Conservation (phyloP, 1,284 basidiomycete species). For the Rhodotorula sp. region DNA sequence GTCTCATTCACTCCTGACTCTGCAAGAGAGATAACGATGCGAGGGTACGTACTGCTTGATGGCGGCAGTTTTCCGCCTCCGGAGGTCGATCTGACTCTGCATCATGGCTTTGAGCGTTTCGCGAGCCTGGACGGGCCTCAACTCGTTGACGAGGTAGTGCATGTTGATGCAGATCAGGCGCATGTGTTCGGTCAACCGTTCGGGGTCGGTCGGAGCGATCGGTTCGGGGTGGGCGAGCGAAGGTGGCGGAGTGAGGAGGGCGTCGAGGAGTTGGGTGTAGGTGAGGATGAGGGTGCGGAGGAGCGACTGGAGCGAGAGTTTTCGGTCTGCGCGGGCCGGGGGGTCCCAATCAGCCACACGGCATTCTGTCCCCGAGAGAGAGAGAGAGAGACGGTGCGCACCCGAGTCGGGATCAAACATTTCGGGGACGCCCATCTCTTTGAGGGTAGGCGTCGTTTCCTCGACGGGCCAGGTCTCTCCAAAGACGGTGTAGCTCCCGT, state of each 20-base stretch:
- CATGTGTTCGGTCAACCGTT: constrained; percentile 45
- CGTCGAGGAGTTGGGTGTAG: constrained; percentile 45
- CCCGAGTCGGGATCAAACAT: constrained; percentile 35
- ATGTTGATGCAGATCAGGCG: constrained; percentile 46
- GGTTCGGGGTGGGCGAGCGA: constrained; percentile 36
- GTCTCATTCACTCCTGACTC: not conserved
- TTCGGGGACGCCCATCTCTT: constrained; percentile 44
- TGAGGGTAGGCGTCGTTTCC: constrained; percentile 43
- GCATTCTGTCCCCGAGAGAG: not conserved
- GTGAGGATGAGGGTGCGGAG: constrained; percentile 43
- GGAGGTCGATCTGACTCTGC: constrained; percentile 44
- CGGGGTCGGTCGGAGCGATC: constrained; percentile 26
- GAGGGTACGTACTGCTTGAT: constrained; percentile 38
- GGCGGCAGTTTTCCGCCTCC: constrained; percentile 40
- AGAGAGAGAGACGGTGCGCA: not conserved
- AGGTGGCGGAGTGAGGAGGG: constrained; percentile 45
- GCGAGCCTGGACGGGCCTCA: constrained; percentile 47
- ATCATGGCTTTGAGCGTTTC: constrained; percentile 47
- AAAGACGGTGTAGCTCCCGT: constrained; percentile 47
- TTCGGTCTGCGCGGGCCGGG: constrained; percentile 24
- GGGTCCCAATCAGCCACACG: too few relatives aligned
- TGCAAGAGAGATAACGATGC: too few relatives aligned
- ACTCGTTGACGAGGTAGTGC: constrained; percentile 48
- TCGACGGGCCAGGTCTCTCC: constrained; percentile 47
- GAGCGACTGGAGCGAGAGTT: constrained; percentile 43